Percentiles rank a stretch among this genome's conserved stretches.
phyloP scores from a whole-genome alignment of 768 basidiomycete species.

The Tricholoma saponaceum region DNA sequence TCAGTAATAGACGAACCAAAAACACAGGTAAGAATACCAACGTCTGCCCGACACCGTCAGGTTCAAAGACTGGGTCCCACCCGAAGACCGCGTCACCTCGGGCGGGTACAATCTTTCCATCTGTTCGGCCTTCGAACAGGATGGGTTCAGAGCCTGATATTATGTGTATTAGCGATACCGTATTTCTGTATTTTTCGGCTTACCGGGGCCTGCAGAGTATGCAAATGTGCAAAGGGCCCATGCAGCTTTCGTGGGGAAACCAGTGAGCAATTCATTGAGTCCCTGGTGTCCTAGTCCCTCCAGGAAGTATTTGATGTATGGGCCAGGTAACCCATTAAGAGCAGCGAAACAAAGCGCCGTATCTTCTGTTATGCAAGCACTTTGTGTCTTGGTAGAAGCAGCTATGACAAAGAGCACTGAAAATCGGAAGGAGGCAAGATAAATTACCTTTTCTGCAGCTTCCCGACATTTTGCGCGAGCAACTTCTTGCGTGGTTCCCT shows the following conservation, averaged over 20 bases:
- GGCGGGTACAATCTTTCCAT: constrained; percentile 85
- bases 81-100: constrained; percentile 79
- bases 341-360: constrained; percentile 92
- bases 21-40: constrained; percentile 29
- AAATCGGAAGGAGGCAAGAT: constrained; percentile 12
- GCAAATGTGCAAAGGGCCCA: constrained; percentile 96
- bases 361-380: constrained; percentile 76
- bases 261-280: constrained; percentile 77
- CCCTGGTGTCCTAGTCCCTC: constrained; percentile 82
- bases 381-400: constrained; percentile 33
- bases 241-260: constrained; percentile 74
- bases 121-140: constrained; percentile 76
- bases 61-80: constrained; percentile 89
- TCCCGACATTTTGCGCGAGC: constrained; percentile 81
- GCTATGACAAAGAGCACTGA: neutral
- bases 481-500: constrained; percentile 90
- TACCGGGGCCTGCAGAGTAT: constrained; percentile 79
- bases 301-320: constrained; percentile 96
- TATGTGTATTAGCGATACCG: neutral
- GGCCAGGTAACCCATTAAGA: constrained; percentile 87
- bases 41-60: constrained; percentile 74
- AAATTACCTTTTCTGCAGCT: constrained; percentile 72
- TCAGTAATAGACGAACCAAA: constrained; percentile 1
- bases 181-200: neutral
- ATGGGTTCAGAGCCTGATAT: constrained; percentile 61